A percentile compares a stretch with the other conserved stretches of the same genome.
phyloP scores from a whole-genome alignment of 1,284 basidiomycete species.

The Trichosporon sp. region DNA sequence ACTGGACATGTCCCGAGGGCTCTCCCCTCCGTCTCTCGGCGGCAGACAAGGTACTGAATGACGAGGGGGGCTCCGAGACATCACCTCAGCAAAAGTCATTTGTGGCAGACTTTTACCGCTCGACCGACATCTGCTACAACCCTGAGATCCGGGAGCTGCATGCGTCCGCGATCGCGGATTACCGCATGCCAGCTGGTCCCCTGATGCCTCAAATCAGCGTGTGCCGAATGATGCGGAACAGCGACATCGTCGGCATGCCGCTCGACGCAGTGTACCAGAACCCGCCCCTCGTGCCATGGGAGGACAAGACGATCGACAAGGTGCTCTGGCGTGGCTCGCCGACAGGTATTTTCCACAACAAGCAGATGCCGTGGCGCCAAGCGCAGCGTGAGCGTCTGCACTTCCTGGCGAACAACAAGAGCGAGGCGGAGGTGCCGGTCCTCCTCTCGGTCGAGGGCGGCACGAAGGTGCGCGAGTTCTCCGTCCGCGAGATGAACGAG shows the following conservation, averaged over 20 bases:
- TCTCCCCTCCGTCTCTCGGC: slow-evolving; percentile 27
- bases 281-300: slow-evolving; percentile 29
- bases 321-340: slow-evolving; percentile 48
- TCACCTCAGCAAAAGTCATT: slow-evolving; percentile 23
- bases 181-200: slow-evolving; percentile 9
- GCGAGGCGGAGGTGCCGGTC: slow-evolving; percentile 14
- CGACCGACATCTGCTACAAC: slow-evolving; percentile 38
- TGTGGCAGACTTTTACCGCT: slow-evolving; percentile 34
- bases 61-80: slow-evolving; percentile 10
- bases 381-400: slow-evolving; percentile 49
- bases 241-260: slow-evolving; percentile 36
- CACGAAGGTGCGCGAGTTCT: slow-evolving; percentile 14
- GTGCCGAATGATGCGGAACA: slow-evolving; percentile 18
- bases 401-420: slow-evolving; percentile 30
- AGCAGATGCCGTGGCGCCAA: slow-evolving; percentile 39
- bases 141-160: slow-evolving; percentile 27
- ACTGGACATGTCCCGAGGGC: slow-evolving; percentile 36
- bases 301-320: slow-evolving; percentile 40
- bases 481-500: slow-evolving; percentile 26
- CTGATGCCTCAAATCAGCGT: slow-evolving; percentile 26
- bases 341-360: slow-evolving; percentile 46
- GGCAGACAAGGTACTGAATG: slow-evolving; percentile 33
- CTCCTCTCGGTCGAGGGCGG: slow-evolving; percentile 14
- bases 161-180: slow-evolving; percentile 22
- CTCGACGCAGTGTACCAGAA: slow-evolving; percentile 32